Base-by-base conservation (phyloP, 495 filamentous ascomycete species). In the Durotheca rogersii region DNA sequence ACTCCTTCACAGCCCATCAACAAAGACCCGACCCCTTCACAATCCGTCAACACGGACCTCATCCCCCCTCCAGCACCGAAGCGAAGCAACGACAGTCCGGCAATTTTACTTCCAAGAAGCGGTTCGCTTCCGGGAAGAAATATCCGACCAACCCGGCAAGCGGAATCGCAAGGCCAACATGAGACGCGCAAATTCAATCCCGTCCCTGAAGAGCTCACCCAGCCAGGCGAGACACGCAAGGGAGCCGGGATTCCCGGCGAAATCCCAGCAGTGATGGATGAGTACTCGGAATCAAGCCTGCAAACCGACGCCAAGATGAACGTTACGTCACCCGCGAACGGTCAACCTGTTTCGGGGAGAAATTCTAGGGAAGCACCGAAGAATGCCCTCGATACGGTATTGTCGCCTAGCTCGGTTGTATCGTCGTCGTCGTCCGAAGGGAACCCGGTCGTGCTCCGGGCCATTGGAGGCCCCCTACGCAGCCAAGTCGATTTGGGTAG, bases 41-140 rank as follows among this genome's bases (percentile, higher is more conserved):
- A n/a, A n/a, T n/a, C n/a, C n/a, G 15, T 18, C 43, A 25, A 52
- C 29, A 14, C 49, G 27, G 56, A 51, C 19, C 35, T 47, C 40
- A 46, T 48, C 38, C 58, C 51, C 19, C 46, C 39, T 29, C 56
- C 53, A 34, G 42, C 47, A 46, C 42, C 41, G 15, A 9, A 27
- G 20, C 51, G 46, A 52, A 47, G 44, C 14, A 44, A 4, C 16
- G 47, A 15, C 38, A 20, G 20, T 16, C 53, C 23, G 7, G 38
- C 60, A 25, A 42, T 38, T 27, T 41, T 62, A 49, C 62, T 59
- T 33, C 62, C 58, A 9, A 60, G 62, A 45, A 60, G 39, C n/a
- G 49, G 37, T 3, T 62, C 59, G 0, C 51, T 65, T 11, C 59
- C 55, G 0, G 62, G 62, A 40, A 53, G 55, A 20, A 65, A 62